These are phyloP conservation scores for Erigeron canadensis DNA, from an alignment of 129 eudicot species.

Conservation along the genomic window DNA sequence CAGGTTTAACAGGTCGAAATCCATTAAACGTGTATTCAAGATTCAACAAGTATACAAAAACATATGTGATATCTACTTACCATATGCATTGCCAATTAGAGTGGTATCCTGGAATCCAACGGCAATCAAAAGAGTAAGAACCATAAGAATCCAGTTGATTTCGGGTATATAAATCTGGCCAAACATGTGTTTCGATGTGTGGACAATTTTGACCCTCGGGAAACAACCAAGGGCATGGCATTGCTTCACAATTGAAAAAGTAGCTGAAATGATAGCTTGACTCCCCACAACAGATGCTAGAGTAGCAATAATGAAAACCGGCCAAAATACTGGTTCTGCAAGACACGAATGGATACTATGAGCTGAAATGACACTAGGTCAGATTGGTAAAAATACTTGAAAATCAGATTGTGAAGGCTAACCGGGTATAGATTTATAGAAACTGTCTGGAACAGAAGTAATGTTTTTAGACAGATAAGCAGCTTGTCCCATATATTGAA, in stretches of 20 bases:
- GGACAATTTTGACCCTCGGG: constrained; percentile 93
- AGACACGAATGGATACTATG: constrained; percentile 15
- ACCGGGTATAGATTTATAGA: constrained; percentile 84
- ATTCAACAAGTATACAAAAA: neutral
- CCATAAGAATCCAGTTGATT: constrained; percentile 95
- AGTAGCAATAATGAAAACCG: constrained; percentile 85
- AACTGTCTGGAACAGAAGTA: constrained; percentile 62
- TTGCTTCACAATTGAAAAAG: constrained; percentile 89
- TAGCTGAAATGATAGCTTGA: constrained; percentile 93
- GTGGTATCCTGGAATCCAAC: constrained; percentile 86
- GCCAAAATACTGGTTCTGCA: constrained; percentile 89
- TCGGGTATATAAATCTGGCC: constrained; percentile 93
- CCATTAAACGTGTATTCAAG: neutral
- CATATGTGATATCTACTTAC: constrained; percentile 32
- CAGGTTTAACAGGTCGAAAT: neutral
- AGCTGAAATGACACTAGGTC: neutral
- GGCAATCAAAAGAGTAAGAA: constrained; percentile 75
- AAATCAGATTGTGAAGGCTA: constrained; percentile 5
- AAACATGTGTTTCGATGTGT: constrained; percentile 77
- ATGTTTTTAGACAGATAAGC: constrained; percentile 79
- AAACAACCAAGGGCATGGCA: constrained; percentile 97
- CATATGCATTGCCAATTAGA: constrained; percentile 86
- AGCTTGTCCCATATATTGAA: constrained; percentile 99
- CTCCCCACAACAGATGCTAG: constrained; percentile 92
- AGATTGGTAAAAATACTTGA: neutral